Evolutionary conservation across 2,329 filamentous ascomycete genomes (phyloP).

Genomic region (Paracoccidioides brasiliensis): DNA sequence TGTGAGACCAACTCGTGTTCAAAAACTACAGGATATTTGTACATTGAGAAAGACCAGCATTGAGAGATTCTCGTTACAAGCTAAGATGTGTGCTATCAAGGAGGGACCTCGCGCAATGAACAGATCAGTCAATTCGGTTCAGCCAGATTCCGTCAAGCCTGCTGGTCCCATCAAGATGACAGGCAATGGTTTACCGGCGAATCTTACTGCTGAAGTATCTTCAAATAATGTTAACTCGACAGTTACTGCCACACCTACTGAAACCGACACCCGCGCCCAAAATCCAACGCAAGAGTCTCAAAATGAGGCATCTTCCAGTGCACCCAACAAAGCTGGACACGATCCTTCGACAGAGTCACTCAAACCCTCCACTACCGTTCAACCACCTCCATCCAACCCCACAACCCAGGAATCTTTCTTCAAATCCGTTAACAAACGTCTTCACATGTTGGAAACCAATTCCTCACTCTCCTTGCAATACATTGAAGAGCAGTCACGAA

Average conservation of each 20-base stretch:
- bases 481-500: constrained; percentile 88
- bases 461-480: constrained; percentile 88
- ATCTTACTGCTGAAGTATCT: constrained; percentile 1
- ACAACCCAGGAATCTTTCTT: constrained; percentile 97
- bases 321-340: constrained; percentile 1
- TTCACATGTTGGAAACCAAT: constrained; percentile 83
- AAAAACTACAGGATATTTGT: neutral
- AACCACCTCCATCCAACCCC: constrained; percentile 47
- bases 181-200: neutral
- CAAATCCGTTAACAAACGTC: constrained; percentile 85
- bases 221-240: neutral
- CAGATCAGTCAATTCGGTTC: neutral
- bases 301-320: constrained; percentile 5
- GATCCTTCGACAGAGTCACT: constrained; percentile 3
- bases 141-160: neutral
- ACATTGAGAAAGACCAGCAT: neutral
- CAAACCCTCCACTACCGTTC: constrained; percentile 32
- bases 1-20: neutral
- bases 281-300: constrained; percentile 18
- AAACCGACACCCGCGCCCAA: neutral
- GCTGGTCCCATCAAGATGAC: neutral
- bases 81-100: neutral
- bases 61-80: neutral
- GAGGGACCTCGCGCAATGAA: neutral
- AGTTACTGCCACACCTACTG: neutral